Conservation (phyloP, 352 stramenopile genomes). For the Elongisporangium senticosum region DNA sequence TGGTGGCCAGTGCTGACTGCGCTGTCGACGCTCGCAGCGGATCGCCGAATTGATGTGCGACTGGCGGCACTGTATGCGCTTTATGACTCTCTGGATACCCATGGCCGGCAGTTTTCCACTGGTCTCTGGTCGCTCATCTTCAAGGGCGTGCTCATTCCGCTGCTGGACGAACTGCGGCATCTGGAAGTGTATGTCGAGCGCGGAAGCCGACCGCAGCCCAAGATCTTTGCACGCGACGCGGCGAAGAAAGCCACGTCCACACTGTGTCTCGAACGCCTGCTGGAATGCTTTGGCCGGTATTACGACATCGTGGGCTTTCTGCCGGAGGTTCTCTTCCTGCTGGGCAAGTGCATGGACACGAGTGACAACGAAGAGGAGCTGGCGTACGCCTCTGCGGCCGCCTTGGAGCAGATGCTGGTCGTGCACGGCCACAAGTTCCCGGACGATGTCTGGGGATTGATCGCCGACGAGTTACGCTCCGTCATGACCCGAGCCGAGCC, state of each 20-base stretch:
- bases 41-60: conserved; percentile 87
- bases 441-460: conserved; percentile 74
- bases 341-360: conserved; percentile 77
- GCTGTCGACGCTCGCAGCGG: conserved; percentile 90
- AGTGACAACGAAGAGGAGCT: conserved; percentile 63
- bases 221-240: conserved; percentile 16
- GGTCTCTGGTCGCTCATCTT: conserved; percentile 83
- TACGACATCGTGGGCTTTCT: conserved; percentile 78
- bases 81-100: conserved; percentile 62
- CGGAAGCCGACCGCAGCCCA: conserved; percentile 23
- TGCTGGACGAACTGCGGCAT: conserved; percentile 74
- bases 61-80: conserved; percentile 65
- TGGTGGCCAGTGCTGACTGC: conserved; percentile 97
- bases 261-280: conserved; percentile 53
- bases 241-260: conserved; percentile 53
- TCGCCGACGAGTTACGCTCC: conserved; percentile 72
- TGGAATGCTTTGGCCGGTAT: conserved; percentile 72
- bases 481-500: conserved; percentile 68
- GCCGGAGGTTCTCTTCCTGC: conserved; percentile 66
- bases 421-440: conserved; percentile 76
- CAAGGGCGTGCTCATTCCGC: conserved; percentile 78
- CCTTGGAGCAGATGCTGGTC: conserved; percentile 66
- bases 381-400: conserved; percentile 43
- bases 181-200: conserved; percentile 60
- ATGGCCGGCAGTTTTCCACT: conserved; percentile 66